Percentiles rank a stretch among this genome's conserved stretches.
These are phyloP conservation scores for Marchantia paleacea DNA, from an alignment of 225 moss, liverwort and hornwort species.

Conservation along the genomic window DNA sequence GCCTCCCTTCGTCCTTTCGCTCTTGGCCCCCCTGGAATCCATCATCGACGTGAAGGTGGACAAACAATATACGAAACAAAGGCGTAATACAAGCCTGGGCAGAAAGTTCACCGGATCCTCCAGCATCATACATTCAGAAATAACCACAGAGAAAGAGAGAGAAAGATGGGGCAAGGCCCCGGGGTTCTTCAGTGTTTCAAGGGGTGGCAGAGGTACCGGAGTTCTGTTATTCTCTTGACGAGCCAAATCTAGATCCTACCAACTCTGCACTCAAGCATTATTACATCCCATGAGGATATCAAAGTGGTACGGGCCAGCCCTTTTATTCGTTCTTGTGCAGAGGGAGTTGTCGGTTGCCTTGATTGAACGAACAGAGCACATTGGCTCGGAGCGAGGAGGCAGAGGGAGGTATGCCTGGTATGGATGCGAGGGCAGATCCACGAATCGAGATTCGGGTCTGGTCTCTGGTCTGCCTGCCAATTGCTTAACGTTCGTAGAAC, in stretches of 20 bases:
- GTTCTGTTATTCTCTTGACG: slow-evolving; percentile 19
- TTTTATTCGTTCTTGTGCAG: slow-evolving; percentile 4
- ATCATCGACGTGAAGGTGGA: too few species aligned
- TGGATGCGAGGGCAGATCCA: neutral
- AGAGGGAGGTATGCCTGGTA: neutral
- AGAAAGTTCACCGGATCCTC: neutral
- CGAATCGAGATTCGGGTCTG: neutral
- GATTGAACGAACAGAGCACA: neutral
- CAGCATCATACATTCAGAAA: neutral
- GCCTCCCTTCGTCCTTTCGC: too few species aligned
- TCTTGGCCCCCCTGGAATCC: too few species aligned
- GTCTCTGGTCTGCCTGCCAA: neutral
- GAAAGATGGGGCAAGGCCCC: neutral
- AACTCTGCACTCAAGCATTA: slow-evolving; percentile 7
- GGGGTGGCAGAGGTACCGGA: neutral
- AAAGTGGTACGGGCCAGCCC: slow-evolving; percentile 7
- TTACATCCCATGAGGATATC: slow-evolving; percentile 19
- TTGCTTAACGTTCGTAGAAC: neutral
- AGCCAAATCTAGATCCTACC: slow-evolving; percentile 17
- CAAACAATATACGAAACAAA: too few species aligned
- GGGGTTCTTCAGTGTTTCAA: neutral
- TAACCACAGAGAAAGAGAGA: neutral
- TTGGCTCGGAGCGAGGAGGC: neutral
- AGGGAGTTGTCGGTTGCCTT: neutral
- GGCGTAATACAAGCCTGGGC: too few species aligned